Conservation (phyloP, 2,329 filamentous ascomycete species). For the Epicoccum nigrum region DNA sequence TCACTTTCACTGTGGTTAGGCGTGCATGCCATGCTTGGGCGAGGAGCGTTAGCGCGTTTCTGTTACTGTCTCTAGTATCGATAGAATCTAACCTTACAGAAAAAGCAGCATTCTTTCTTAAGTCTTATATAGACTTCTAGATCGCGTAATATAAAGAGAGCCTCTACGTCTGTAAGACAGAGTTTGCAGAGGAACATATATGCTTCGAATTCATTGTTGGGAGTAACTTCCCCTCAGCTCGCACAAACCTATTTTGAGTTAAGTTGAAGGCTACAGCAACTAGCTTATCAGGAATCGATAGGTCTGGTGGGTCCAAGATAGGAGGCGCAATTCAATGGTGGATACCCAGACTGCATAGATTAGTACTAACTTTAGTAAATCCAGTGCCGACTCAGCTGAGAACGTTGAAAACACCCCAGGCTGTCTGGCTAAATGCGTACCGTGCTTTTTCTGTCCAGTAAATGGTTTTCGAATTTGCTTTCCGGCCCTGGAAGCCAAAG, state of each 20-base stretch:
- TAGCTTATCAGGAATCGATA: neutral
- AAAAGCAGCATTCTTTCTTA: too few species aligned
- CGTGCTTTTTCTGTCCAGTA: neutral
- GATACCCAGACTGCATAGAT: neutral
- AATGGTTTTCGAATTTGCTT: neutral
- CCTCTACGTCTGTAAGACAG: neutral
- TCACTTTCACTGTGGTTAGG: too few species aligned
- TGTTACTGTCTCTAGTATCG: too few species aligned
- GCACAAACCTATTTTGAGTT: neutral
- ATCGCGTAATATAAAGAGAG: neutral
- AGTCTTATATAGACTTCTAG: too few species aligned
- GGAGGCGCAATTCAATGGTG: neutral
- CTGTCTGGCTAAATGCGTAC: neutral
- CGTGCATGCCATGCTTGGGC: too few species aligned
- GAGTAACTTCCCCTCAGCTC: neutral
- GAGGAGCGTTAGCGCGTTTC: too few species aligned
- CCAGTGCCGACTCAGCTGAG: neutral
- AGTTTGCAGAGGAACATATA: neutral
- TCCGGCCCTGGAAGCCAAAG: neutral
- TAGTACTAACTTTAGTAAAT: neutral
- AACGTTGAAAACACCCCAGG: neutral
- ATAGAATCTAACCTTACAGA: too few species aligned
- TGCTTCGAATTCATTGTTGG: neutral
- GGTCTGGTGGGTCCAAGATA: neutral
- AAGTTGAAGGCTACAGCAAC: neutral